Conservation (phyloP, 139 green algal genomes). For the Chlamydomonas incerta region DNA sequence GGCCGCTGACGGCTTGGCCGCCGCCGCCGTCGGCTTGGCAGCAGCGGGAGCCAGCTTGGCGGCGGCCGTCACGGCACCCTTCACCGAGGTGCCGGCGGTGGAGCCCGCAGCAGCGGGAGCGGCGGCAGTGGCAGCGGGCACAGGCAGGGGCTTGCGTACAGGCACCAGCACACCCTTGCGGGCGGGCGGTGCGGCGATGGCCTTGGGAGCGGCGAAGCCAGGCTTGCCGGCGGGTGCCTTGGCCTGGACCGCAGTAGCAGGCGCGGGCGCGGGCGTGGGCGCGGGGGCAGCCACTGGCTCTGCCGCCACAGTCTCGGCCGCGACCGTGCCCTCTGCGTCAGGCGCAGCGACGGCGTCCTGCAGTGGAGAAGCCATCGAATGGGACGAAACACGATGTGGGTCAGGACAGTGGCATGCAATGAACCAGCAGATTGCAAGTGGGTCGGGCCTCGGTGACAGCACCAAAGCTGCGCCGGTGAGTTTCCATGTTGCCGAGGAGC, state of each 20-base stretch:
- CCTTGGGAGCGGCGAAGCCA: not conserved
- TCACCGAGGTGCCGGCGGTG: not conserved
- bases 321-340: not conserved
- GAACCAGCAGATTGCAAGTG: no score
- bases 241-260: not conserved
- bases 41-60: not conserved
- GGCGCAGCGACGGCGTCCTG: not conserved
- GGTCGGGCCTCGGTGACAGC: no score
- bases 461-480: no score
- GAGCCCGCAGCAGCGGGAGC: not conserved
- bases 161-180: conserved; percentile 22
- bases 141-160: not conserved
- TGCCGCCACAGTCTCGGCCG: not conserved
- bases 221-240: not conserved
- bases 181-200: not conserved
- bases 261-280: no score
- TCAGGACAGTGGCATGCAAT: no score
- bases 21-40: no score
- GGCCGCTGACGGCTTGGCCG: no score
- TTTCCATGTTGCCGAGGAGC: no score
- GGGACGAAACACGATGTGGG: no score
- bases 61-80: not conserved
- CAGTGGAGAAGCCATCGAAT: no score
- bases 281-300: no score
- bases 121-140: not conserved